Base-by-base conservation (phyloP, 1,284 basidiomycete species). In the Cryptococcus sp. region DNA sequence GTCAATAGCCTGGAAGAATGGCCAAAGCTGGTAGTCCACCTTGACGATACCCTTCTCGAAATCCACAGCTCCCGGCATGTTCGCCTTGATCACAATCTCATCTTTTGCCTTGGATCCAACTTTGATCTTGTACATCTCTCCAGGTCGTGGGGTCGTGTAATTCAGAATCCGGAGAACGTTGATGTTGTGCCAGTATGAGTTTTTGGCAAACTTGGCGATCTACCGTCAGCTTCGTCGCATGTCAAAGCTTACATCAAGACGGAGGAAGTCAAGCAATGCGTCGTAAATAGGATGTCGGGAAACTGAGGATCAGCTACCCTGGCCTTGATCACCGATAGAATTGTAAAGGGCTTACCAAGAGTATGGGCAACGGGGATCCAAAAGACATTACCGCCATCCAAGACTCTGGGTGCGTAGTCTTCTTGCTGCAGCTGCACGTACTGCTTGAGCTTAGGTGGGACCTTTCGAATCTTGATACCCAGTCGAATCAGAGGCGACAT, bases 241-340 rank as follows among this genome's bases (percentile, higher is more conserved):
- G 14, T 41, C 39, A n/a, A 9, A 9, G 59, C 67, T 60, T 46
- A 69, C 68, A 37, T 63, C 70, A 49, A 92, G 82, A 21, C 90
- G 91, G 40, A 93, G 82, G 69, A 91, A 93, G 76, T 94, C 91
- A 49, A 88, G 83, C 86, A 93, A 89, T 50, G 91, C 80, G 68
- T 93, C 90, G 75, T 92, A 93, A 60, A 93, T 88, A 0, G 91
- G 91, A 73, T 88, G 87, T 24, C 88, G 84, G 39, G 91, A 93
- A 21, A 93, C 88, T 90, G 56, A 3, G 52, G 13, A 55, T 57
- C 41, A 64, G 59, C 52, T 42, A 22, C 10, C n/a, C 13, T 48
- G 22, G 19, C 23, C 18, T 2, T 28, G 22, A 51, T 4, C n/a
- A n/a, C n/a, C n/a, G n/a, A n/a, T n/a, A n/a, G n/a, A n/a, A n/a